Percentiles rank a stretch among this genome's conserved stretches.
phyloP scores from a whole-genome alignment of 1,139 yeast genomes.

The Kurtzmaniella quercitrusa region DNA sequence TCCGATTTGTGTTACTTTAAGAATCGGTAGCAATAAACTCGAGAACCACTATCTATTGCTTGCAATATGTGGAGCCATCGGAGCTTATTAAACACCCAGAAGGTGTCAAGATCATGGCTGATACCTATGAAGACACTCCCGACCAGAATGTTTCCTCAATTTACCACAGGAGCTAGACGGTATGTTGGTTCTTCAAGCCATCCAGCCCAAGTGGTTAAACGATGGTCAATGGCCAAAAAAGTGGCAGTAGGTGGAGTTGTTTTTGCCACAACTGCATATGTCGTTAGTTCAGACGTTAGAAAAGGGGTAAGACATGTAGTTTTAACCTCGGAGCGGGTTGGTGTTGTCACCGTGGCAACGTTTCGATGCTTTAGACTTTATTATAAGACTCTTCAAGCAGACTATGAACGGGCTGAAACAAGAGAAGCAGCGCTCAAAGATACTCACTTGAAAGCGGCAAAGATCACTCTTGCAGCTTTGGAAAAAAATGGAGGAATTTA shows the following conservation, averaged over 20 bases:
- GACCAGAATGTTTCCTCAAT: not conserved
- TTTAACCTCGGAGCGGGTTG: slow-evolving; percentile 51
- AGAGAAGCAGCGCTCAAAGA: slow-evolving; percentile 50
- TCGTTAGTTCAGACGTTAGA: slow-evolving; percentile 30
- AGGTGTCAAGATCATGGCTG: not conserved
- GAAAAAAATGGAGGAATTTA: slow-evolving; percentile 88
- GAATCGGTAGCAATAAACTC: not conserved
- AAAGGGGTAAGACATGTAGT: slow-evolving; percentile 25
- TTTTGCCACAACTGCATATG: slow-evolving; percentile 21
- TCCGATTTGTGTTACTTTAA: not conserved
- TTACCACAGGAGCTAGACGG: not conserved
- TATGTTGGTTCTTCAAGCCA: not conserved
- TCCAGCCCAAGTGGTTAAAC: not conserved
- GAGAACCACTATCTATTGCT: not conserved
- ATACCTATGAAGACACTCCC: not conserved
- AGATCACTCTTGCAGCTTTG: slow-evolving; percentile 71
- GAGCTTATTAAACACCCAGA: not conserved
- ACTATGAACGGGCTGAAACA: slow-evolving; percentile 46
- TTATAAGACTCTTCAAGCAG: slow-evolving; percentile 47
- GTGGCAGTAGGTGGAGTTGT: not conserved
- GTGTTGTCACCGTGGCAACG: slow-evolving; percentile 64
- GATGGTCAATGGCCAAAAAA: not conserved
- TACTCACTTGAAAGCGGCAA: slow-evolving; percentile 71
- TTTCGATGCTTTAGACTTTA: slow-evolving; percentile 62
- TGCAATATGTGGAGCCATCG: not conserved